Evolutionary conservation across 176 grass and related monocot species (phyloP).

Genomic region (Eleusine coracana): DNA sequence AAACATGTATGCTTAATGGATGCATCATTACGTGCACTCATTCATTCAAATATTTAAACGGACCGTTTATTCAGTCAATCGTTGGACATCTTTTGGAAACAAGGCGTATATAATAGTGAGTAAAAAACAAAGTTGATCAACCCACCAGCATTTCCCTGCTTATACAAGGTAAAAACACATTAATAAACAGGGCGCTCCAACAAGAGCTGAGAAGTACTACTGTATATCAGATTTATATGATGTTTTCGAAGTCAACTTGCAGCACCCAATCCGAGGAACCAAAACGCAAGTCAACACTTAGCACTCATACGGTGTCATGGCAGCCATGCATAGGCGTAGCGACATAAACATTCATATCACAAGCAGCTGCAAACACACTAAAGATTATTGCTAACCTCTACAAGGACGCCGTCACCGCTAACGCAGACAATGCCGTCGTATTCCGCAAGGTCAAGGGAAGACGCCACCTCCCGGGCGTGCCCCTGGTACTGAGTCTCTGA

Average conservation of each 20-base stretch:
- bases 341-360: background rate
- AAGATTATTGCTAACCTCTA: slow-evolving; percentile 62
- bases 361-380: background rate
- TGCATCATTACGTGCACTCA: background rate
- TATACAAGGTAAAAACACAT: background rate
- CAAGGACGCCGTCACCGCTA: slow-evolving; percentile 76
- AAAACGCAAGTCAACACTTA: background rate
- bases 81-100: background rate
- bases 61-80: background rate
- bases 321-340: background rate
- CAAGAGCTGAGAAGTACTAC: background rate
- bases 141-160: background rate
- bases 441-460: slow-evolving; percentile 49
- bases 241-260: slow-evolving; percentile 32
- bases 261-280: background rate
- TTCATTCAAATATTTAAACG: background rate
- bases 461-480: slow-evolving; percentile 71
- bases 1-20: background rate
- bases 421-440: slow-evolving; percentile 83
- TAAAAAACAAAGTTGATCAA: background rate
- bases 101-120: background rate
- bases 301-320: background rate
- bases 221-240: background rate
- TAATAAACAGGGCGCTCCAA: background rate
- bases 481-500: slow-evolving; percentile 67